A percentile compares a stretch with the other conserved stretches of the same genome.
Conservation (phyloP, 2,329 filamentous ascomycete genomes). For the Colletotrichum limetticola region DNA sequence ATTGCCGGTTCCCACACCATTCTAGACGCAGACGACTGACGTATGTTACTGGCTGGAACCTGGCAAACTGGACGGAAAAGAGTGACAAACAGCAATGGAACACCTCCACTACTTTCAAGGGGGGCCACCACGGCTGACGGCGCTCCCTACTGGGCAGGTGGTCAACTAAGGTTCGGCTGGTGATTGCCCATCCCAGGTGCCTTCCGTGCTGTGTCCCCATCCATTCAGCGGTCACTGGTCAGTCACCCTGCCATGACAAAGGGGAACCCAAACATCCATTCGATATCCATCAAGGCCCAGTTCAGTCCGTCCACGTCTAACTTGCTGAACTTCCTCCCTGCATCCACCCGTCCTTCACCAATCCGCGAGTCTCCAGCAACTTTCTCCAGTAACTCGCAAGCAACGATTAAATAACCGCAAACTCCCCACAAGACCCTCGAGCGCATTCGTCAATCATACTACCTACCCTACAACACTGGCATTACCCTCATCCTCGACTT, state of each 20-base stretch:
- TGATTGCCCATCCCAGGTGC: not conserved
- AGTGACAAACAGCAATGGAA: not conserved
- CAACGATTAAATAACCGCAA: slow-evolving; percentile 30
- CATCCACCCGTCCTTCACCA: slow-evolving; percentile 16
- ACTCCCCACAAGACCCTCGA: slow-evolving; percentile 11
- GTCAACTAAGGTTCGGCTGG: not conserved
- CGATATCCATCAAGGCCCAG: not conserved
- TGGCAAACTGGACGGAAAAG: not conserved
- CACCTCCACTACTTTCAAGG: not conserved
- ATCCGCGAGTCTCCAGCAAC: slow-evolving; percentile 21
- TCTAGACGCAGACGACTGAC: not conserved
- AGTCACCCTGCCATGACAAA: not conserved
- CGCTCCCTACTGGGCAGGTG: slow-evolving; percentile 12
- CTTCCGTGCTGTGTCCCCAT: not conserved
- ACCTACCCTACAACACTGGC: slow-evolving; percentile 2
- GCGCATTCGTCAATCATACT: not conserved
- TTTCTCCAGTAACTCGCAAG: slow-evolving; percentile 5
- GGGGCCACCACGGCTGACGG: not conserved
- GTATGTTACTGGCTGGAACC: not conserved
- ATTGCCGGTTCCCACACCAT: not conserved
- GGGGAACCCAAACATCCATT: slow-evolving; percentile 9
- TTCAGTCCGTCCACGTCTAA: not conserved
- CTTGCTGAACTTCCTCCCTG: slow-evolving; percentile 18
- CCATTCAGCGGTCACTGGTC: not conserved
- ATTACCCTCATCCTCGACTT: slow-evolving; percentile 7